Conservation (phyloP, 2,329 filamentous ascomycete genomes). For the Cercospora beticola region DNA sequence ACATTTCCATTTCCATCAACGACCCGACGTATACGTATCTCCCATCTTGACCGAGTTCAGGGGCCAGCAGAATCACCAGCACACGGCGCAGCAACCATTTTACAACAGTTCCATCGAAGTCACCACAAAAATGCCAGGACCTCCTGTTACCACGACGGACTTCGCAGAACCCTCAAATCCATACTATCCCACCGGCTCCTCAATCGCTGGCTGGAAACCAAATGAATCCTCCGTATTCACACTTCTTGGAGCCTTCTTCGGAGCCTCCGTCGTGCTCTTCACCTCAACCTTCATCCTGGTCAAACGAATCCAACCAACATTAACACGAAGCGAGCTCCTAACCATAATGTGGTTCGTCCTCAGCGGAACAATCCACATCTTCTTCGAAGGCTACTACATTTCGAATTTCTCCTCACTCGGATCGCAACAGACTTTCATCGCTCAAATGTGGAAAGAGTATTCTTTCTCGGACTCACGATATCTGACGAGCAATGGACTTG, state of each 20-base stretch:
- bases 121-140: not conserved
- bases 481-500: conserved; percentile 76
- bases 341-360: conserved; percentile 74
- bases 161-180: conserved; percentile 48
- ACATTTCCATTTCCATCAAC: not conserved
- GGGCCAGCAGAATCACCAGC: not conserved
- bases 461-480: conserved; percentile 84
- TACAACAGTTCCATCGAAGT: not conserved
- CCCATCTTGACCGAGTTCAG: not conserved
- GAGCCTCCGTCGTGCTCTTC: conserved; percentile 59
- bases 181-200: conserved; percentile 67
- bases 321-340: conserved; percentile 56
- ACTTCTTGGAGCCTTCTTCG: conserved; percentile 61
- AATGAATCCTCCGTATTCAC: conserved; percentile 62
- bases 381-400: conserved; percentile 85
- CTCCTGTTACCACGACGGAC: not conserved
- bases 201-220: conserved; percentile 62
- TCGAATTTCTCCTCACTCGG: conserved; percentile 66
- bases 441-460: conserved; percentile 93
- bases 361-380: conserved; percentile 70
- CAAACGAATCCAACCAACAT: conserved; percentile 53
- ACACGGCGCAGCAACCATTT: not conserved
- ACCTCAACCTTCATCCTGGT: conserved; percentile 55
- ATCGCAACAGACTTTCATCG: conserved; percentile 68
- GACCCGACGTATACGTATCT: not conserved